Evolutionary conservation across 2,329 filamentous ascomycete genomes (phyloP), one percentile per base, ranked within the genome.

Genomic region (Ophiostoma pallidulum): DNA sequence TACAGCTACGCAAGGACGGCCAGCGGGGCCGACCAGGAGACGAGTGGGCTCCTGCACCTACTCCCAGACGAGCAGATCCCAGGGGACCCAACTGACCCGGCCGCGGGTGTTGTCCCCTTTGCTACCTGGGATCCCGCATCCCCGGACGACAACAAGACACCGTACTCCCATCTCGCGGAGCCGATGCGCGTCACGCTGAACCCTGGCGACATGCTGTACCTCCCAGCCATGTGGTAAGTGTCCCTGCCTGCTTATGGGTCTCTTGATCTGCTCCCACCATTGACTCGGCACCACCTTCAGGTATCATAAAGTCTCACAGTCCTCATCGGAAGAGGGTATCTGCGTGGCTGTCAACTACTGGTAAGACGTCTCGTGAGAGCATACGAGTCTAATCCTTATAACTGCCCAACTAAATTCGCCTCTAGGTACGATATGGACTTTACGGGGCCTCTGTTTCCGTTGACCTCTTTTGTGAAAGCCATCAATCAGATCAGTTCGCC

Each of bases 281-380:
- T 28, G 24, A 28, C 24, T 28, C 24, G 6, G 6, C 10, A 5
- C 24, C 24, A 5, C 20, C 13, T 40, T n/a, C n/a, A 77, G 77
- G 77, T 87, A 86, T 60, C 86, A 92, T 60, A 89, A 91, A 60
- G 86, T 92, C 4, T 79, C 76, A 7, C 86, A 92, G 60, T 80
- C 75, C 2, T 80, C 78, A 54, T 72, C 72, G 0, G 67, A 77
- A 0, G 84, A 89, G 53, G 82, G 81, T 0, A 78, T 90, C 28
- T 87, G 85, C 36, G 78, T 84, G 47, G 84, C 86, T 1, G 80
- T 89, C 32, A 92, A 92, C 58, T 91, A 91, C 62, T 92, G 86
- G 83, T 83, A 28, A 18, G 12, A 8, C 7, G 22, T 28, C 26
- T 32, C n/a, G n/a, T n/a, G n/a, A n/a, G n/a, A 2, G 31, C 13